Evolutionary conservation across 495 filamentous ascomycete species (phyloP).

Genomic region (Penicillium parvum): DNA sequence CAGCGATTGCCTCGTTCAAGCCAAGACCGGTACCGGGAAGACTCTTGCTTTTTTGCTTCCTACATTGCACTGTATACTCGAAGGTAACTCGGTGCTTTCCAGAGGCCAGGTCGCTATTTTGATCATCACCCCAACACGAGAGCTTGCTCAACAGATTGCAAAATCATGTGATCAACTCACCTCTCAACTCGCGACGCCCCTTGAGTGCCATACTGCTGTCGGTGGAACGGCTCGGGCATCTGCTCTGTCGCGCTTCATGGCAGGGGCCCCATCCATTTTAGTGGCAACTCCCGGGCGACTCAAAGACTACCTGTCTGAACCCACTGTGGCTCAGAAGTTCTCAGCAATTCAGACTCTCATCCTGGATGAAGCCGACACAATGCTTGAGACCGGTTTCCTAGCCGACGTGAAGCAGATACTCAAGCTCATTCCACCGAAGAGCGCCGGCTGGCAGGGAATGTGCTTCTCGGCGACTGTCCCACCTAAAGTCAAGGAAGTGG

Average conservation of each 20-base stretch:
- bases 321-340: conserved; percentile 40
- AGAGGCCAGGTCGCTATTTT: conserved; percentile 55
- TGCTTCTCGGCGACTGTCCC: conserved; percentile 69
- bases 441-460: conserved; percentile 59
- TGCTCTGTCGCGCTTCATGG: conserved; percentile 43
- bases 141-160: conserved; percentile 64
- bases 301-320: conserved; percentile 52
- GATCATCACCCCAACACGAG: conserved; percentile 61
- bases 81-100: conserved; percentile 18
- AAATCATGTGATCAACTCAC: conserved; percentile 52
- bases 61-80: conserved; percentile 62
- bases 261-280: conserved; percentile 48
- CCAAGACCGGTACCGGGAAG: conserved; percentile 83
- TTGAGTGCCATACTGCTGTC: conserved; percentile 51
- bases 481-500: conserved; percentile 56
- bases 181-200: conserved; percentile 30
- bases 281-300: conserved; percentile 63
- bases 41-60: conserved; percentile 77
- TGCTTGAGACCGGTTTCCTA: conserved; percentile 61
- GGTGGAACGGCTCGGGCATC: conserved; percentile 50
- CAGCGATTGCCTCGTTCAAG: conserved; percentile 62
- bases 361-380: conserved; percentile 64
- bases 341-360: conserved; percentile 53
- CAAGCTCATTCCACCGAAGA: conserved; percentile 52
- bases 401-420: conserved; percentile 55